Percentiles rank a stretch among this genome's conserved stretches.
Conservation (phyloP, 805 yeast species). For the Schizosaccharomyces lindneri region DNA sequence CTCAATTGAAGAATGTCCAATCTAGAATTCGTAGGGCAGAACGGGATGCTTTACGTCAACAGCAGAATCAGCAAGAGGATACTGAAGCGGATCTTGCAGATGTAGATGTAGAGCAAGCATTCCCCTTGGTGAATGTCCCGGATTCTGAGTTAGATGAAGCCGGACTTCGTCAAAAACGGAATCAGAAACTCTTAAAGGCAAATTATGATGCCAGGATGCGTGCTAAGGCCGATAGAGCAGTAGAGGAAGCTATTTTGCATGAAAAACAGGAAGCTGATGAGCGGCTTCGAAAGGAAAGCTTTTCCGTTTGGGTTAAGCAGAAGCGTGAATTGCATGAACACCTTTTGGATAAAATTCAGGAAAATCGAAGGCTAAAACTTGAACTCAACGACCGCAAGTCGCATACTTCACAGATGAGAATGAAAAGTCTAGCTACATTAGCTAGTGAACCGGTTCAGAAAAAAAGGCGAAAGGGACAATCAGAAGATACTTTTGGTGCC, state of each 20-base stretch:
- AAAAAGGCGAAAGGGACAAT: slow-evolving; percentile 22
- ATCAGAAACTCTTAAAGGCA: slow-evolving; percentile 60
- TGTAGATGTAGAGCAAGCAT: slow-evolving; percentile 27
- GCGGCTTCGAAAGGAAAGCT: slow-evolving; percentile 52
- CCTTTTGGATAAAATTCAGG: slow-evolving; percentile 38
- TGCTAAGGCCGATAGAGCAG: slow-evolving; percentile 52
- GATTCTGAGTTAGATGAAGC: slow-evolving; percentile 65
- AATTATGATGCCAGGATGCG: slow-evolving; percentile 71
- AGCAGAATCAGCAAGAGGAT: slow-evolving; percentile 30
- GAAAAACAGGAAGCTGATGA: slow-evolving; percentile 41
- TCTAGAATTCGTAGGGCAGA: slow-evolving; percentile 43
- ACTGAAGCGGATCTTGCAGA: slow-evolving; percentile 3
- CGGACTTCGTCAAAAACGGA: slow-evolving; percentile 63
- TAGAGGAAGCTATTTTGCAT: slow-evolving; percentile 32
- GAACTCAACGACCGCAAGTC: slow-evolving; percentile 77
- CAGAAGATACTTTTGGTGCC: slow-evolving; percentile 84
- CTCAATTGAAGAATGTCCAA: slow-evolving; percentile 39
- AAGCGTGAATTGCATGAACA: slow-evolving; percentile 36
- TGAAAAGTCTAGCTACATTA: slow-evolving; percentile 71
- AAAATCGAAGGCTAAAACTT: slow-evolving; percentile 40
- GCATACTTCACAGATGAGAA: slow-evolving; percentile 70
- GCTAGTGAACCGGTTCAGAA: slow-evolving; percentile 31
- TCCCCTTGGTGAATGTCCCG: slow-evolving; percentile 57
- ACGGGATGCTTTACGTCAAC: slow-evolving; percentile 18
- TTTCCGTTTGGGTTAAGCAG: slow-evolving; percentile 54